A percentile compares a stretch with the other conserved stretches of the same genome.
Conservation (phyloP, 1,284 basidiomycete genomes). For the Paramarasmius palmivorus region DNA sequence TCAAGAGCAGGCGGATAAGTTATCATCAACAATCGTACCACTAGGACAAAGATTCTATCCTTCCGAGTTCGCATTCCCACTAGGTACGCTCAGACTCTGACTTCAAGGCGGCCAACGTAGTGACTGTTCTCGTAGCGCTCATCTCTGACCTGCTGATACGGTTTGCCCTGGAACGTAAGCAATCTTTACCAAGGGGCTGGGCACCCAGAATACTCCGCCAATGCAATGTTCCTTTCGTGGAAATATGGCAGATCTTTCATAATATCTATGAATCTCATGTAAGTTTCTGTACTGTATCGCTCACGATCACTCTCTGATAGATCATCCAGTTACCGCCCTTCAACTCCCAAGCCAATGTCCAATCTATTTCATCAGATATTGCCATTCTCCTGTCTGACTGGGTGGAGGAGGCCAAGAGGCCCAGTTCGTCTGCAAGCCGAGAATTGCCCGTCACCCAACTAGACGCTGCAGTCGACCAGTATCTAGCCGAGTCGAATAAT, state of each 20-base stretch:
- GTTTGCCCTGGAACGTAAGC: conserved; percentile 65
- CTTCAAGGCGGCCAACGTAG: neutral
- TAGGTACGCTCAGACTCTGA: conserved; percentile 52
- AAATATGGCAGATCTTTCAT: conserved; percentile 84
- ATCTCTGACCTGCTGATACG: conserved; percentile 69
- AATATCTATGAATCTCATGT: conserved; percentile 89
- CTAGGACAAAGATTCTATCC: conserved; percentile 87
- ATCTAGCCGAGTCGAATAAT: conserved; percentile 61
- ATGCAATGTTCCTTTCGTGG: conserved; percentile 73
- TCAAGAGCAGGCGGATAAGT: conserved; percentile 56
- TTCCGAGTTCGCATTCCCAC: conserved; percentile 87
- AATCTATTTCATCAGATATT: conserved; percentile 77
- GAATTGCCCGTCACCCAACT: conserved; percentile 77
- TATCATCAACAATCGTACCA: conserved; percentile 65
- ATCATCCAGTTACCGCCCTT: conserved; percentile 75
- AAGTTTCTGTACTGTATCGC: conserved; percentile 20
- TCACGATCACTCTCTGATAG: neutral
- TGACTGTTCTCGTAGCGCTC: conserved; percentile 48
- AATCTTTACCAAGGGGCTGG: conserved; percentile 74
- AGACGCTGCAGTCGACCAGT: conserved; percentile 69
- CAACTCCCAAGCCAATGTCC: conserved; percentile 75
- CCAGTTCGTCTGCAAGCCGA: conserved; percentile 55
- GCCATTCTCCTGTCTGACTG: conserved; percentile 74
- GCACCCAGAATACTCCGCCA: conserved; percentile 74
- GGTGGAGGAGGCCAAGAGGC: conserved; percentile 70